Conservation (phyloP, 2,329 filamentous ascomycete species). For the Alternaria dauci region DNA sequence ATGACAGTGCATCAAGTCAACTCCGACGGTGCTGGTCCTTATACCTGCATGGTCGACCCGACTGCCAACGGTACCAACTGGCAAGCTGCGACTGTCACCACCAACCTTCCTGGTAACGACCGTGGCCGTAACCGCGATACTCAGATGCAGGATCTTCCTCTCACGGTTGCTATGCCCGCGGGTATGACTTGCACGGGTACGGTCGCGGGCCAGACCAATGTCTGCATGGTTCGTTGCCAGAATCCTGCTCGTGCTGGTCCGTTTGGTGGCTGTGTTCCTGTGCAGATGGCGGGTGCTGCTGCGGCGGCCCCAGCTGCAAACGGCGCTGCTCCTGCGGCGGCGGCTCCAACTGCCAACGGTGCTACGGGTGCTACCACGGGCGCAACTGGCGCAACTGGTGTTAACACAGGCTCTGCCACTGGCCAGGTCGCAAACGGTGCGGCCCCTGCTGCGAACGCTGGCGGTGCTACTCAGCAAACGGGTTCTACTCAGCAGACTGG, state of each 20-base stretch:
- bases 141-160: slow-evolving; percentile 52
- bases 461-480: slow-evolving; percentile 2
- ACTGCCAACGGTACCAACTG: slow-evolving; percentile 66
- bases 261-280: slow-evolving; percentile 68
- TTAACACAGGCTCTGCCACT: not conserved
- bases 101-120: slow-evolving; percentile 62
- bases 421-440: not conserved
- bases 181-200: slow-evolving; percentile 66
- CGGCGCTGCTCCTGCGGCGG: slow-evolving; percentile 9
- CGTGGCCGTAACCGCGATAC: slow-evolving; percentile 55
- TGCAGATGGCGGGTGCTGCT: slow-evolving; percentile 57
- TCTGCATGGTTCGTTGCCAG: slow-evolving; percentile 70
- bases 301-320: slow-evolving; percentile 1
- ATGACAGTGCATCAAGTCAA: slow-evolving; percentile 76
- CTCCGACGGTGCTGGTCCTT: slow-evolving; percentile 71
- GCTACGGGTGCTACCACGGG: slow-evolving; percentile 1
- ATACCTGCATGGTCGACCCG: slow-evolving; percentile 70
- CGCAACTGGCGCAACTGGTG: slow-evolving; percentile 6
- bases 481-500: not conserved
- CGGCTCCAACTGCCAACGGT: slow-evolving; percentile 11
- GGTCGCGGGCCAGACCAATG: slow-evolving; percentile 65
- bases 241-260: slow-evolving; percentile 68
- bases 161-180: slow-evolving; percentile 66
- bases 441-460: slow-evolving; percentile 1
- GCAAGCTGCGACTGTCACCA: slow-evolving; percentile 63